Evolutionary conservation across 139 green algal species (phyloP).

Genomic region (Chlorella sp.): DNA sequence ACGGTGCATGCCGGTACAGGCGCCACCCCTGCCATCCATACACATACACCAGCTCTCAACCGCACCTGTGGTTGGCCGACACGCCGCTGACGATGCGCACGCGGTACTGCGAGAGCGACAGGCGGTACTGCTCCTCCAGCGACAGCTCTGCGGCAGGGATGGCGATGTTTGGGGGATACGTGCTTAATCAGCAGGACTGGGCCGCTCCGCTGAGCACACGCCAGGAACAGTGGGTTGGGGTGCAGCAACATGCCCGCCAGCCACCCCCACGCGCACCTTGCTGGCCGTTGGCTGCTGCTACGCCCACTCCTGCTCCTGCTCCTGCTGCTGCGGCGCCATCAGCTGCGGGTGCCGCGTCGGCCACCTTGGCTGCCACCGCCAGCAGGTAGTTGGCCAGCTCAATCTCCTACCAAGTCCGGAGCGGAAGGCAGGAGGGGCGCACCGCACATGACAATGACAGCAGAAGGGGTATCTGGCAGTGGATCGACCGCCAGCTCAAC

Average conservation of each 20-base stretch:
- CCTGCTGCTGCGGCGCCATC: neutral
- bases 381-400: conserved; percentile 54
- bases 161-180: neutral
- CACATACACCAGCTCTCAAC: no score
- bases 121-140: conserved; percentile 20
- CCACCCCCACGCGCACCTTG: neutral
- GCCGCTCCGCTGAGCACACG: no score
- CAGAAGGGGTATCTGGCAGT: no score
- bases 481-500: no score
- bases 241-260: neutral
- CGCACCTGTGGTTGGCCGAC: conserved; percentile 36
- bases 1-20: no score
- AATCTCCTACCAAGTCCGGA: neutral
- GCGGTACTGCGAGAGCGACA: conserved; percentile 28
- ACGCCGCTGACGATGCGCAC: conserved; percentile 35
- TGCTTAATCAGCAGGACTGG: neutral
- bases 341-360: neutral
- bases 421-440: no score
- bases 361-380: conserved; percentile 13
- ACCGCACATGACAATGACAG: no score
- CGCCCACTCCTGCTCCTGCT: neutral
- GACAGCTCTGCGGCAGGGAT: conserved; percentile 1
- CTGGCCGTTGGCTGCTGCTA: neutral
- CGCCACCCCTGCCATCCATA: no score
- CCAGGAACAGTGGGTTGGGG: no score